Evolutionary conservation across 345 rosid species (phyloP).

Genomic region (Salix viminalis): DNA sequence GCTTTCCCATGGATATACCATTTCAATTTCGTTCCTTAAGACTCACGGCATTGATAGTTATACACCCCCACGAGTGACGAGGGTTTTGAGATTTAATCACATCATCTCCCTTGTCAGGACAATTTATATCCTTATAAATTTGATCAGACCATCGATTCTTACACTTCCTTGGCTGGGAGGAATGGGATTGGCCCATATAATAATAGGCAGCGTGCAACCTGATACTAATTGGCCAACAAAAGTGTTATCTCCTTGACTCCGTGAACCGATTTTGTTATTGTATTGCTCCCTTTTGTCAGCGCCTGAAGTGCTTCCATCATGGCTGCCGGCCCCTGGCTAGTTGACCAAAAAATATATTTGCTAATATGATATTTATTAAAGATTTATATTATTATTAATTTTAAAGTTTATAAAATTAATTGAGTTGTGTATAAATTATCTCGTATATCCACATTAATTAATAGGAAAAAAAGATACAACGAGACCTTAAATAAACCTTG

Average conservation of each 20-base stretch:
- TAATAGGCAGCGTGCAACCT: neutral
- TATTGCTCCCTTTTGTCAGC: neutral
- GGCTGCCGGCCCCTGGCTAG: neutral
- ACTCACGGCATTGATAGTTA: neutral
- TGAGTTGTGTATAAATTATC: accelerated
- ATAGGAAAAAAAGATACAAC: neutral
- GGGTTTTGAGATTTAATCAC: neutral
- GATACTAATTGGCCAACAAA: neutral
- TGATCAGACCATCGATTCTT: neutral
- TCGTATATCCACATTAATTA: no score
- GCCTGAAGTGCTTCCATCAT: neutral
- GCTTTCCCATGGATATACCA: no score
- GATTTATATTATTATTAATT: no score
- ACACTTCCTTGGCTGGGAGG: neutral
- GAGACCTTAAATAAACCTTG: neutral
- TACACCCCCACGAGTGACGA: no score
- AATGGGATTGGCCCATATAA: neutral
- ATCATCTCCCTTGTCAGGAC: neutral
- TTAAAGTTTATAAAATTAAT: no score
- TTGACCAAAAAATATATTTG: neutral
- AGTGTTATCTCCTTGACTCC: neutral
- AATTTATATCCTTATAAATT: no score
- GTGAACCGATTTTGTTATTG: neutral
- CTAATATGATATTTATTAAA: no score
- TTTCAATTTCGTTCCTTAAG: neutral